Evolutionary conservation across 2,329 filamentous ascomycete species (phyloP).

Genomic region (Penicillium sp.): DNA sequence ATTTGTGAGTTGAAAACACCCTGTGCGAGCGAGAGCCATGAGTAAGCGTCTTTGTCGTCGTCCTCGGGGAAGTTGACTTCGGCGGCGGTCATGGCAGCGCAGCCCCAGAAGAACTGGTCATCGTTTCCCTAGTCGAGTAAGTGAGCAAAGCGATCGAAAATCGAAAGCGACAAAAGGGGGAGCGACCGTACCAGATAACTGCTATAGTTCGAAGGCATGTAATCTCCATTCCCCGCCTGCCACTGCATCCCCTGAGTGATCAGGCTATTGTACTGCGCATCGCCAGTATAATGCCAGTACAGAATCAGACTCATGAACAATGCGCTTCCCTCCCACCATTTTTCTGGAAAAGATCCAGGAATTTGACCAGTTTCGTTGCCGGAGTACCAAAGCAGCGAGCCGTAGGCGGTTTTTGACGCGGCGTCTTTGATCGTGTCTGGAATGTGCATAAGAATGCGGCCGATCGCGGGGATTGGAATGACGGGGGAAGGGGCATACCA

Average conservation of each 20-base stretch:
- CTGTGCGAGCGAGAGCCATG: constrained; percentile 79
- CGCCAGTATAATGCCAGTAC: constrained; percentile 50
- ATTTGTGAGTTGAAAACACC: constrained; percentile 81
- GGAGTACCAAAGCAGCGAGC: constrained; percentile 58
- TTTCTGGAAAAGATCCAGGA: constrained; percentile 66
- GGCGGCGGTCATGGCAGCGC: constrained; percentile 61
- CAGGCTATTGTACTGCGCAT: constrained; percentile 45
- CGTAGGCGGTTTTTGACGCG: constrained; percentile 49
- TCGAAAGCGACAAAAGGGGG: no score
- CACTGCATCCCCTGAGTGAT: constrained; percentile 43
- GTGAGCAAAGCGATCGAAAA: not conserved
- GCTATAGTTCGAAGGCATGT: constrained; percentile 48
- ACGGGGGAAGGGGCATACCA: not conserved
- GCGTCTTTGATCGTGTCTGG: constrained; percentile 52
- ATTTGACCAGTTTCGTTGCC: constrained; percentile 57
- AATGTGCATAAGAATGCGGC: constrained; percentile 9
- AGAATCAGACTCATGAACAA: constrained; percentile 49
- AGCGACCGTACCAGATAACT: constrained; percentile 16
- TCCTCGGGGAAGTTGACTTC: constrained; percentile 49
- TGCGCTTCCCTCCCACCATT: constrained; percentile 76
- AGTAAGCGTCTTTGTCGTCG: constrained; percentile 57
- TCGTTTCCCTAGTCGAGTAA: constrained; percentile 56
- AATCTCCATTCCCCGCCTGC: constrained; percentile 46
- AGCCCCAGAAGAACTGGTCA: constrained; percentile 64
- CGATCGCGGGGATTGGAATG: not conserved